Evolutionary conservation across 306 rosid species (phyloP).

Genomic region (Pterocarpus macrocarpus): DNA sequence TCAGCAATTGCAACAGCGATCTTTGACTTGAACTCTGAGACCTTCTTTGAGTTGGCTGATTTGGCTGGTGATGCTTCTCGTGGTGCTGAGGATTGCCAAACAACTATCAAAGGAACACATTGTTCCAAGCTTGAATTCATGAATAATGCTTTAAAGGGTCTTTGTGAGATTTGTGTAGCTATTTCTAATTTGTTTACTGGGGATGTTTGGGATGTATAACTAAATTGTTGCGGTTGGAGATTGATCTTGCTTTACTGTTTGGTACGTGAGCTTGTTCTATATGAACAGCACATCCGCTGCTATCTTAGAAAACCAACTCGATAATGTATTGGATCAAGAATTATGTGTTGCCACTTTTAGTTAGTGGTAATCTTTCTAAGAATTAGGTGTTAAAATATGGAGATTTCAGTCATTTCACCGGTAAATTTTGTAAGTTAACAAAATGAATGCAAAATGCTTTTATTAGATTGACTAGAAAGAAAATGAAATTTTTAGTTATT

Average conservation of each 20-base stretch:
- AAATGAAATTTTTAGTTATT: too few species aligned
- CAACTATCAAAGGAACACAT: constrained; percentile 20
- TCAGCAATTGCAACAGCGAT: constrained; percentile 48
- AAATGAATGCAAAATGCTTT: too few species aligned
- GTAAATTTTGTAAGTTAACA: too few species aligned
- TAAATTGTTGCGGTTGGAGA: background rate
- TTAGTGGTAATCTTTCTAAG: too few species aligned
- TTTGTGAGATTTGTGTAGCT: constrained; percentile 61
- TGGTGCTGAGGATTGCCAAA: constrained; percentile 52
- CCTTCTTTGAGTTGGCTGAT: constrained; percentile 51
- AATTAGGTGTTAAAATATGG: too few species aligned
- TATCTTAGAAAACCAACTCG: background rate
- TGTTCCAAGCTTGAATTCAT: constrained; percentile 27
- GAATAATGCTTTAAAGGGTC: constrained; percentile 47
- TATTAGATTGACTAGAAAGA: too few species aligned
- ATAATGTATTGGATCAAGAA: too few species aligned
- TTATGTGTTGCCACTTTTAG: too few species aligned
- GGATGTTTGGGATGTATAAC: background rate
- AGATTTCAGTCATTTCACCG: too few species aligned
- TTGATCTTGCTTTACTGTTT: background rate
- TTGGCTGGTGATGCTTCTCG: constrained; percentile 49
- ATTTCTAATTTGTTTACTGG: constrained; percentile 53
- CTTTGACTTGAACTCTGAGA: constrained; percentile 63
- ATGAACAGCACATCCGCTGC: background rate
- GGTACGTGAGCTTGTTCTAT: too few species aligned